phyloP scores from a whole-genome alignment of 306 rosid species.

The Gillenia trifoliata region DNA sequence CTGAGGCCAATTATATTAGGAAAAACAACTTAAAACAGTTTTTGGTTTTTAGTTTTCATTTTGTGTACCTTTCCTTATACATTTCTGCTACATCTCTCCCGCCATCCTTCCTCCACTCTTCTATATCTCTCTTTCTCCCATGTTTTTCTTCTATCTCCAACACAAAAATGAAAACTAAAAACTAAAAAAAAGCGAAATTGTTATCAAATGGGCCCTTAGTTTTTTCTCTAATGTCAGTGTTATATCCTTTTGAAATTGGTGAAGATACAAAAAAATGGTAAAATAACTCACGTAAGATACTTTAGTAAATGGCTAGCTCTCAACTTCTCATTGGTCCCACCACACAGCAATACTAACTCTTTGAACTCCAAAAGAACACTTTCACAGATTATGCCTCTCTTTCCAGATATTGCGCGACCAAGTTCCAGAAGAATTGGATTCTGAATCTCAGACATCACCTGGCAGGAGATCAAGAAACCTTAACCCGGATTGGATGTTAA shows the following conservation, averaged over 20 bases:
- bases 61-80: neutral
- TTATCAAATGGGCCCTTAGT: neutral
- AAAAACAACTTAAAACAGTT: neutral
- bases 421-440: slow-evolving; percentile 63
- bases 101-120: neutral
- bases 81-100: neutral
- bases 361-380: slow-evolving; percentile 71
- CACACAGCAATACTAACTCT: slow-evolving; percentile 73
- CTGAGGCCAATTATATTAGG: neutral
- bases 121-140: neutral
- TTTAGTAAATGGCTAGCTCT: slow-evolving; percentile 64
- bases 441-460: slow-evolving; percentile 80
- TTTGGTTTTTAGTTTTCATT: neutral
- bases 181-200: neutral
- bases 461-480: slow-evolving; percentile 21
- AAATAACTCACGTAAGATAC: slow-evolving; percentile 54
- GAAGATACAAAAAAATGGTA: slow-evolving; percentile 9
- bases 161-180: neutral
- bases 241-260: neutral
- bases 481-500: neutral
- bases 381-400: slow-evolving; percentile 71
- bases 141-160: neutral
- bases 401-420: slow-evolving; percentile 44
- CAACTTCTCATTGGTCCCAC: slow-evolving; percentile 79
- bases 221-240: neutral